These are phyloP conservation scores for Nicotiana noctiflora DNA, from an alignment of 257 asterid genomes.

Conservation along the genomic window DNA sequence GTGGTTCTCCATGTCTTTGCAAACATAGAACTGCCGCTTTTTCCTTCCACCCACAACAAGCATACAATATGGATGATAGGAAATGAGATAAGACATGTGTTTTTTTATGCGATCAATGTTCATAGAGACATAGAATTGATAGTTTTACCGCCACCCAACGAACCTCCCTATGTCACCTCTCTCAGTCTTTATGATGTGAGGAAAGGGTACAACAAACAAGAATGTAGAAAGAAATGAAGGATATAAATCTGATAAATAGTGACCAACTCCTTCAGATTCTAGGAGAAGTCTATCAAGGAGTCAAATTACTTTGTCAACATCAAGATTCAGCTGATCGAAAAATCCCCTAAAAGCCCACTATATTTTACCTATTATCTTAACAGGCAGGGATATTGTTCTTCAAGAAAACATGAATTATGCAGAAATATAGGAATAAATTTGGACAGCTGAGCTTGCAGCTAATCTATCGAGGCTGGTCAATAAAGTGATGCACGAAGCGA, in stretches of 20 bases:
- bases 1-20: not conserved
- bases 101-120: not conserved
- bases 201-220: not conserved
- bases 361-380: not conserved
- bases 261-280: not conserved
- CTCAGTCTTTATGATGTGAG: not conserved
- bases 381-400: not conserved
- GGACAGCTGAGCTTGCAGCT: not conserved
- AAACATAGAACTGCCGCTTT: not conserved
- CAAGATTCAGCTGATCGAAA: not conserved
- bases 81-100: not conserved
- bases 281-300: not conserved
- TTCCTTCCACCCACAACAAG: not conserved
- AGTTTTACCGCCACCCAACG: not conserved
- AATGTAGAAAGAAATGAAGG: not conserved
- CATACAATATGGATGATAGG: not conserved
- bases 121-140: not conserved
- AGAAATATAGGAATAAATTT: not conserved
- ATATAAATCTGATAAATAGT: not conserved
- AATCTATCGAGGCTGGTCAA: not conserved
- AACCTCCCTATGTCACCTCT: not conserved
- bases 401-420: not conserved
- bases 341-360: not conserved
- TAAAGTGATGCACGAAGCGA: not conserved
- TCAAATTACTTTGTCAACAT: not conserved